These are phyloP conservation scores for Claviceps capensis DNA, from an alignment of 2,329 filamentous ascomycete genomes.

Conservation along the genomic window DNA sequence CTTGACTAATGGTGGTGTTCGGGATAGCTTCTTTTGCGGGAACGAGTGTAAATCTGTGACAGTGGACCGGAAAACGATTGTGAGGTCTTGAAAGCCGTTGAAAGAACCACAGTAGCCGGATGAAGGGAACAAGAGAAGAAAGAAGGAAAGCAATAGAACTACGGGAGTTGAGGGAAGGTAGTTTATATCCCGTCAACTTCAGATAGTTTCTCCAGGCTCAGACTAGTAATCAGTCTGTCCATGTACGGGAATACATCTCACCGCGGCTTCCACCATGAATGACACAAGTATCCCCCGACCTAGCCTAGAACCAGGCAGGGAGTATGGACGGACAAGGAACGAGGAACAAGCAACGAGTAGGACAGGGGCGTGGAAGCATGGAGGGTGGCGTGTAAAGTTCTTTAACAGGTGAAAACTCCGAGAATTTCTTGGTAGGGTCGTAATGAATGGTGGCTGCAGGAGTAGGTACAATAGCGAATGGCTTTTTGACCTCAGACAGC, in stretches of 20 bases:
- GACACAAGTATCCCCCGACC: background rate
- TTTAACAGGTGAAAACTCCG: background rate
- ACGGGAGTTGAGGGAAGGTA: background rate
- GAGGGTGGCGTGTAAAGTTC: background rate
- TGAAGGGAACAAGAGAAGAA: background rate
- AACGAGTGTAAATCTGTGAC: slow-evolving; percentile 7
- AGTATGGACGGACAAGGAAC: background rate
- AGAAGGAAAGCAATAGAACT: background rate
- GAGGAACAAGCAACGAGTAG: background rate
- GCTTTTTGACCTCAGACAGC: background rate
- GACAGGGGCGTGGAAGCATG: background rate
- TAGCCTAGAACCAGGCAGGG: background rate
- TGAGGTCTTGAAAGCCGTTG: background rate
- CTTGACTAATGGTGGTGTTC: slow-evolving; percentile 1
- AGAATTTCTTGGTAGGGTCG: background rate
- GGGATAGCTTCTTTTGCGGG: background rate
- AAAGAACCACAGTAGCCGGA: slow-evolving; percentile 1
- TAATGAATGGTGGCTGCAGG: background rate
- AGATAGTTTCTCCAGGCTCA: background rate
- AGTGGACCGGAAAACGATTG: slow-evolving; percentile 1
- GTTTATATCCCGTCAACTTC: slow-evolving; percentile 4
- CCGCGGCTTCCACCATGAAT: slow-evolving; percentile 3
- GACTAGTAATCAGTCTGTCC: background rate
- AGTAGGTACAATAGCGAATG: background rate
- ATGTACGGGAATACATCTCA: background rate